Evolutionary conservation across 2,329 filamentous ascomycete species (phyloP), one percentile per base, ranked within the genome.

Genomic region (Nemania diffusa): DNA sequence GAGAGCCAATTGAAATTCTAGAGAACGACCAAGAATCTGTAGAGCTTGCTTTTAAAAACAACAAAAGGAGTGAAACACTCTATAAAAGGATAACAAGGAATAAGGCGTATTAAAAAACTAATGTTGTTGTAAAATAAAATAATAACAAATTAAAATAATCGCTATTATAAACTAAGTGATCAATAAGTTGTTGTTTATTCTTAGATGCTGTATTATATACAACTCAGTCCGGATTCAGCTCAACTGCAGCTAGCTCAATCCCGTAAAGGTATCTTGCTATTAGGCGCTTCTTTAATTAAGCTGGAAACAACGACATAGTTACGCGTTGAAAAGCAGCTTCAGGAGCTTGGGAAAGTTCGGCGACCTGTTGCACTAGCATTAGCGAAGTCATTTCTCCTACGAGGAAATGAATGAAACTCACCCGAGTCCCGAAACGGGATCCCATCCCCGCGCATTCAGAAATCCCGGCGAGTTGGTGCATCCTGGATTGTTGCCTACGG

Each of bases 401-500:
- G 40, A 44, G 40, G 40, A 20, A 20, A 44, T 44, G 13, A 44
- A 44, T 44, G 40, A 44, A 17, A 44, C 40, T 44, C 40, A 44
- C 40, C 40, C 40, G 40, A 44, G 40, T n/a, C 40, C 40, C n/a
- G 40, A 44, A 44, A 44, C 40, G 40, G 40, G 40, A 44, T 44
- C 40, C 40, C 40, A 44, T 20, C 40, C 40, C 40, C n/a, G 15
- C 40, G 40, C 40, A 44, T 44, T 44, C 40, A 15, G 40, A 20
- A 44, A 44, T 44, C 40, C 40, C 40, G 40, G 15, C 40, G 40
- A n/a, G 5, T 44, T 44, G 40, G 15, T 44, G 40, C 40, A 44
- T 44, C 40, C 40, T 20, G 40, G 40, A 44, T 44, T 44, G 40
- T 44, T 17, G n/a, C 40, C 40, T 20, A 44, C 40, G 40, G 40